phyloP scores from a whole-genome alignment of 1,284 basidiomycete genomes.

The Sporisorium iseilematis-ciliati region DNA sequence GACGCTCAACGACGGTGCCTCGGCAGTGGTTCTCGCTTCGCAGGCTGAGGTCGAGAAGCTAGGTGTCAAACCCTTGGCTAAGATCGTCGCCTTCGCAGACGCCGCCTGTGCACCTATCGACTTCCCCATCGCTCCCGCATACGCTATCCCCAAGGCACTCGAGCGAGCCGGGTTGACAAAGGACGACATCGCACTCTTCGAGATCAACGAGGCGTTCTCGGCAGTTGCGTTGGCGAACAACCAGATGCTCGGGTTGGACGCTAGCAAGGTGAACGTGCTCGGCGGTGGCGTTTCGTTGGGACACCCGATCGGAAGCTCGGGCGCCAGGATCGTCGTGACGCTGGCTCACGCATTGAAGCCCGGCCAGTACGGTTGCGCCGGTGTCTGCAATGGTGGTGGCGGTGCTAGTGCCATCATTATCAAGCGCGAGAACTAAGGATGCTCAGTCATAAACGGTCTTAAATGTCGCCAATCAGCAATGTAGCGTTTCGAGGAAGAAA shows the following conservation, averaged over 20 bases:
- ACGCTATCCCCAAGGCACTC: conserved; percentile 89
- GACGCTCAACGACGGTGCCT: conserved; percentile 72
- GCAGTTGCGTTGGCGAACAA: conserved; percentile 70
- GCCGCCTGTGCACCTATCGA: conserved; percentile 96
- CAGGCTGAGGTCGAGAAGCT: conserved; percentile 67
- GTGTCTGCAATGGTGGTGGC: conserved; percentile 83
- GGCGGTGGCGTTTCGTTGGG: conserved; percentile 74
- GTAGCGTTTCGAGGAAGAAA: too few relatives aligned
- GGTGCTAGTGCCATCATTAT: conserved; percentile 63
- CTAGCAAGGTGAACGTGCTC: conserved; percentile 89
- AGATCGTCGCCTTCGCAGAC: conserved; percentile 82
- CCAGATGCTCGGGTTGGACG: conserved; percentile 73
- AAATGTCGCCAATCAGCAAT: too few relatives aligned
- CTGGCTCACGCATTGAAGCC: conserved; percentile 89
- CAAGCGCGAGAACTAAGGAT: conserved; percentile 48
- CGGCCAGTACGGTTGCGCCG: conserved; percentile 97
- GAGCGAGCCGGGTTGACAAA: conserved; percentile 85
- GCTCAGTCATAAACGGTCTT: too few relatives aligned
- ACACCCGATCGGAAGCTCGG: conserved; percentile 89
- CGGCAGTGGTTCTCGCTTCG: conserved; percentile 70
- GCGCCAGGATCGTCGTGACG: conserved; percentile 93
- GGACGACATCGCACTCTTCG: conserved; percentile 90
- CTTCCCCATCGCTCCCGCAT: conserved; percentile 94
- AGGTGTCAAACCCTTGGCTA: conserved; percentile 70
- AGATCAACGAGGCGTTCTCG: conserved; percentile 82